These are phyloP conservation scores for Mercurialis annua DNA, from an alignment of 345 rosid species.

Conservation along the genomic window DNA sequence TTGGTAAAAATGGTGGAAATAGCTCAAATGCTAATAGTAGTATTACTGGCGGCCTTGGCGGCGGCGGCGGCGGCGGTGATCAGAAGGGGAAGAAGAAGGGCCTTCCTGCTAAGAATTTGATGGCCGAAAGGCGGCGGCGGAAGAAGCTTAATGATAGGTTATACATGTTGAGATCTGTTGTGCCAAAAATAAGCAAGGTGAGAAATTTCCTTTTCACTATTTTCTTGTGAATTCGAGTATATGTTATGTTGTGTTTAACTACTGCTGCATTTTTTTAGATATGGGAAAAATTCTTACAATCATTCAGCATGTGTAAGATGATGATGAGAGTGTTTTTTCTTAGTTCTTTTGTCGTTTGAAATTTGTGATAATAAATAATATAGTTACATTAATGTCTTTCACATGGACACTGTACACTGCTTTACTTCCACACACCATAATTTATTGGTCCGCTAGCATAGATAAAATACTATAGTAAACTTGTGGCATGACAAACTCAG, in stretches of 20 bases:
- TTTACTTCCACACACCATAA: conserved; percentile 8
- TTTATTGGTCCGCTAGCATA: not conserved
- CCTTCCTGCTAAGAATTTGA: conserved; percentile 64
- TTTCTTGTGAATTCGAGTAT: conserved; percentile 23
- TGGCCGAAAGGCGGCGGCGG: conserved; percentile 68
- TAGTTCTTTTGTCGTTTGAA: not conserved
- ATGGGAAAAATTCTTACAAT: conserved; percentile 11
- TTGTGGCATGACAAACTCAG: not conserved
- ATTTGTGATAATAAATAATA: not conserved
- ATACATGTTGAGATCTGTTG: conserved; percentile 90
- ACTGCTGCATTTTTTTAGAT: not conserved
- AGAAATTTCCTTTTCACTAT: conserved; percentile 25
- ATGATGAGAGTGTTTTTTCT: not conserved
- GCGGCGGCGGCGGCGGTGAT: conserved; percentile 26
- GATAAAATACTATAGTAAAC: not conserved
- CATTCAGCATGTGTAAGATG: conserved; percentile 4
- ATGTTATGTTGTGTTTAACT: not conserved
- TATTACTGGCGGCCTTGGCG: conserved; percentile 36
- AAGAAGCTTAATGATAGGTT: conserved; percentile 65
- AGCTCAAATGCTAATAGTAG: conserved; percentile 43
- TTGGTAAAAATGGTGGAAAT: conserved; percentile 37
- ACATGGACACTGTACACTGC: conserved; percentile 14
- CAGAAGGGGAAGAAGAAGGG: conserved; percentile 55
- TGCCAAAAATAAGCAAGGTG: conserved; percentile 99
- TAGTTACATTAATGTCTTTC: conserved; percentile 23